Evolutionary conservation across 2,329 filamentous ascomycete genomes (phyloP), one percentile per base, ranked within the genome.

Genomic region (Colletotrichum sansevieriae): DNA sequence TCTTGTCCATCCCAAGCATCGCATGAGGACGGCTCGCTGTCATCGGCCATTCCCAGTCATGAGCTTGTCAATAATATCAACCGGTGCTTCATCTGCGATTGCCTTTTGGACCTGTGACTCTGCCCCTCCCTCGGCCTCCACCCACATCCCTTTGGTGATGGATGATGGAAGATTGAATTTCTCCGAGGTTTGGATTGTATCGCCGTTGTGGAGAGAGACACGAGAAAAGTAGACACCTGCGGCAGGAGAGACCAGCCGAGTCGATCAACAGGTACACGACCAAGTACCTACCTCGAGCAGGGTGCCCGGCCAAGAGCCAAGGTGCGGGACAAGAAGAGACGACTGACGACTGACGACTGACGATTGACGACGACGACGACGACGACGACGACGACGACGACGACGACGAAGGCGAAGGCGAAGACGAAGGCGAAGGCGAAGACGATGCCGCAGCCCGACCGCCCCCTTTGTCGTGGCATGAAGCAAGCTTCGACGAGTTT

Each of bases 101-200:
- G 62, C 61, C 61, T 68, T 68, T 44, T 64, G 22, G 47, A 43
- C 46, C 51, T 59, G 52, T 47, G 47, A 49, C 55, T 39, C 7
- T 29, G 47, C n/a, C 46, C 46, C 46, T 44, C 54, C 13, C 20
- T 64, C 37, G 39, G 46, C 20, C 37, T 25, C 47, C 41, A 25
- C 41, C 47, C 60, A 37, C 54, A 46, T 58, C 22, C 13, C 35
- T 43, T 25, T 33, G 33, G 39, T 20, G 49, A 52, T 15, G 49
- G 20, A 51, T 2, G 25, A 51, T 15, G 49, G 29, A 43, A 29
- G 41, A 49, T 25, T 39, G 39, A 35, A 29, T 63, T 63, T 18
- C 37, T 41, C 59, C 60, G 52, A 58, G 52, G 60, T 44, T 57
- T 46, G 46, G 54, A 64, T 58, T 44, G 43, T 57, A 33, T 64